phyloP scores from a whole-genome alignment of 2,329 filamentous ascomycete species.

The Pseudocercospora macadamiae region DNA sequence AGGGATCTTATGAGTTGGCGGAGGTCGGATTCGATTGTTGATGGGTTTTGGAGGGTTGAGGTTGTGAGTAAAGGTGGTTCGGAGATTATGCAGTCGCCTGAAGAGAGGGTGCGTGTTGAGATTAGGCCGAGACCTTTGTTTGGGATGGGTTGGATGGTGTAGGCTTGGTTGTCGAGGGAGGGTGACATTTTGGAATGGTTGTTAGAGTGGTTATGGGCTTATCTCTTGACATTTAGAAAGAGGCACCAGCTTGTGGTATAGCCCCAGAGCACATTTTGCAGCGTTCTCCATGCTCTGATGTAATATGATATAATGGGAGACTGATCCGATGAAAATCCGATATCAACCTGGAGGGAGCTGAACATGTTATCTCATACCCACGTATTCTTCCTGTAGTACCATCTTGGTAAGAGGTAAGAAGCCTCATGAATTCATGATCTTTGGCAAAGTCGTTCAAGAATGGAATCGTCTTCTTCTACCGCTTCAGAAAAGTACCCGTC shows the following conservation, averaged over 20 bases:
- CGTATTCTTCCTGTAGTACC: no score
- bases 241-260: no score
- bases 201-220: background rate
- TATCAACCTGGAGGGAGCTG: background rate
- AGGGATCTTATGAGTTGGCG: conserved; percentile 29
- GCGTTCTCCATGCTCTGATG: background rate
- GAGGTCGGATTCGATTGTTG: conserved; percentile 27
- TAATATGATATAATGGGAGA: background rate
- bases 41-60: conserved; percentile 24
- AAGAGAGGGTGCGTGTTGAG: conserved; percentile 41
- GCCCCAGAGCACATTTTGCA: conserved; percentile 1
- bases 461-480: no score
- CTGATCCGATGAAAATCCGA: background rate
- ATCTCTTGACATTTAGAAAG: background rate
- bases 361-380: no score
- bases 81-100: conserved; percentile 45
- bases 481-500: no score
- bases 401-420: no score
- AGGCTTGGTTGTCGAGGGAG: background rate
- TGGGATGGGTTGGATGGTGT: conserved; percentile 22
- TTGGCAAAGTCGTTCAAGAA: no score
- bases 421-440: no score
- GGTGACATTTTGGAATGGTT: background rate
- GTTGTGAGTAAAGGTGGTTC: conserved; percentile 45
- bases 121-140: conserved; percentile 48